phyloP scores from a whole-genome alignment of 2,329 filamentous ascomycete species.

The Scytalidium sp. region DNA sequence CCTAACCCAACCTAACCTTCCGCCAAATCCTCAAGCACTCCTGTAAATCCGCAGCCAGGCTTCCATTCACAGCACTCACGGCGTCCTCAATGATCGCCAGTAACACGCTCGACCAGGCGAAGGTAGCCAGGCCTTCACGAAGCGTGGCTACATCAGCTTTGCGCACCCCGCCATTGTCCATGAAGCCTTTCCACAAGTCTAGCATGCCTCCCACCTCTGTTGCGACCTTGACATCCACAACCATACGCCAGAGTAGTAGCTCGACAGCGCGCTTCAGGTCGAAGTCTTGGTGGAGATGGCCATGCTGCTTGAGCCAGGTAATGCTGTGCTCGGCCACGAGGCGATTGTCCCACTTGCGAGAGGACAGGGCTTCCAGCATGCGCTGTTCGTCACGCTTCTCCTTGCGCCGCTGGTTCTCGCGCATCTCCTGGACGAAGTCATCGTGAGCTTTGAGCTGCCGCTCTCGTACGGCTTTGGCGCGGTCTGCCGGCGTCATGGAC shows the following conservation, averaged over 20 bases:
- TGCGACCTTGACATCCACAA: constrained; percentile 44
- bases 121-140: constrained; percentile 35
- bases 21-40: constrained; percentile 53
- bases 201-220: constrained; percentile 39
- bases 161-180: constrained; percentile 52
- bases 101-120: constrained; percentile 46
- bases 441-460: constrained; percentile 40
- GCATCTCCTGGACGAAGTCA: constrained; percentile 44
- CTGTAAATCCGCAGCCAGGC: constrained; percentile 49
- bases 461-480: constrained; percentile 37
- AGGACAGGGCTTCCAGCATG: constrained; percentile 48
- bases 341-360: constrained; percentile 48
- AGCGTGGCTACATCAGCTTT: constrained; percentile 39
- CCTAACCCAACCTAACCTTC: constrained; percentile 46
- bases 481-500: constrained; percentile 39
- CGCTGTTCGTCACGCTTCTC: constrained; percentile 43
- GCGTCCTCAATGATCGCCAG: constrained; percentile 46
- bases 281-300: constrained; percentile 21
- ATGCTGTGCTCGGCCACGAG: constrained; percentile 43
- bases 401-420: constrained; percentile 36
- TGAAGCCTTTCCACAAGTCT: constrained; percentile 52
- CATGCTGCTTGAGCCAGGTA: constrained; percentile 38
- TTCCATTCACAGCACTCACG: constrained; percentile 42
- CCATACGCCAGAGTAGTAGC: constrained; percentile 48
- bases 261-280: constrained; percentile 41